Percentiles rank a stretch among this genome's conserved stretches.
Conservation (phyloP, 2,329 filamentous ascomycete species). For the Xylariales sp. region DNA sequence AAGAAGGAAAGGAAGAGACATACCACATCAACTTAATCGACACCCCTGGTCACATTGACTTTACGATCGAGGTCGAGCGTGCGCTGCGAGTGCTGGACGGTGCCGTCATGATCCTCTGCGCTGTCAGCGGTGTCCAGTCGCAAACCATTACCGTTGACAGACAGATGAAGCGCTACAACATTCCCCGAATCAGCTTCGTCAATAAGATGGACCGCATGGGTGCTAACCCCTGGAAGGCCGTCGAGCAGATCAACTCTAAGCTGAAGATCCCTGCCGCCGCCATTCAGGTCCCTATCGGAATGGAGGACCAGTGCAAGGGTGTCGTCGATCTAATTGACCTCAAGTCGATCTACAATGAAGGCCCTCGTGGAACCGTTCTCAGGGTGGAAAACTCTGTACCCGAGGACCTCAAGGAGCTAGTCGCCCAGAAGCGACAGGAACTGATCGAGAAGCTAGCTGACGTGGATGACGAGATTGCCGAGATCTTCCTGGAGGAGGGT, state of each 20-base stretch:
- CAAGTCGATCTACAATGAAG: slow-evolving; percentile 91
- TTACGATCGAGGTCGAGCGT: slow-evolving; percentile 97
- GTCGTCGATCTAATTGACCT: slow-evolving; percentile 90
- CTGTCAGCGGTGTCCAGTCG: slow-evolving; percentile 93
- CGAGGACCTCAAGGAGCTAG: slow-evolving; percentile 69
- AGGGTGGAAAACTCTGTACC: slow-evolving; percentile 77
- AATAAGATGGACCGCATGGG: slow-evolving; percentile 99
- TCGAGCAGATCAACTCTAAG: slow-evolving; percentile 97
- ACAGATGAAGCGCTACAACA: slow-evolving; percentile 98
- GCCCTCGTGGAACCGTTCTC: slow-evolving; percentile 73
- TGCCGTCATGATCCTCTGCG: slow-evolving; percentile 97
- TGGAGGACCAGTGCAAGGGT: slow-evolving; percentile 86
- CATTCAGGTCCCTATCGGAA: slow-evolving; percentile 89
- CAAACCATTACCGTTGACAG: slow-evolving; percentile 98
- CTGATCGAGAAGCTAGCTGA: slow-evolving; percentile 95
- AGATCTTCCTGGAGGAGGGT: slow-evolving; percentile 85
- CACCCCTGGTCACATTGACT: slow-evolving; percentile 97
- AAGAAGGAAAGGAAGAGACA: slow-evolving; percentile 77
- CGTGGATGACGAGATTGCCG: slow-evolving; percentile 96
- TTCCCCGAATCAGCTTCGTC: slow-evolving; percentile 91
- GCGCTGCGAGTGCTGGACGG: slow-evolving; percentile 92
- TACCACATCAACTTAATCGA: slow-evolving; percentile 99
- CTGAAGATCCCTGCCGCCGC: slow-evolving; percentile 90
- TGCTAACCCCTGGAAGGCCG: slow-evolving; percentile 94
- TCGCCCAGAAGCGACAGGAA: slow-evolving; percentile 74